These are phyloP conservation scores for Ogataea dorogensis DNA, from an alignment of 805 yeast genomes.

Conservation along the genomic window DNA sequence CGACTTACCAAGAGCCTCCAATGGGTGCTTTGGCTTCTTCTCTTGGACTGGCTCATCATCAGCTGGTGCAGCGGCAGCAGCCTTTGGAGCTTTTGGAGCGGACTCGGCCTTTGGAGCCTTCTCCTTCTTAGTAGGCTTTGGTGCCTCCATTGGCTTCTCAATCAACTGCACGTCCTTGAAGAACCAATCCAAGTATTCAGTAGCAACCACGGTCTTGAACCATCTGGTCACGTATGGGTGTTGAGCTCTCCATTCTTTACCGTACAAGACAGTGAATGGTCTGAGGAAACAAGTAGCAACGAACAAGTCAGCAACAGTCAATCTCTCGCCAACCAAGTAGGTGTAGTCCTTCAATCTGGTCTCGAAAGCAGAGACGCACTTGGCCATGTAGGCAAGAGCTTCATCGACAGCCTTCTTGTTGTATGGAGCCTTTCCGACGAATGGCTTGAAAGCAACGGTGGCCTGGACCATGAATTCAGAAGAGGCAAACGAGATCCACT, in stretches of 20 bases:
- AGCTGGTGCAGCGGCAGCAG: constrained; percentile 29
- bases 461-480: constrained; percentile 54
- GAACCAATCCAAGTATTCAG: constrained; percentile 46
- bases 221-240: constrained; percentile 55
- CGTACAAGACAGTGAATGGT: constrained; percentile 47
- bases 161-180: constrained; percentile 54
- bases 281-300: constrained; percentile 44
- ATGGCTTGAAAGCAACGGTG: constrained; percentile 54
- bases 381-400: constrained; percentile 36
- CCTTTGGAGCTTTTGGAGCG: constrained; percentile 32
- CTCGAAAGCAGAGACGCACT: constrained; percentile 48
- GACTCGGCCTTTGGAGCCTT: constrained; percentile 44
- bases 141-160: constrained; percentile 64
- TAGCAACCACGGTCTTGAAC: constrained; percentile 46
- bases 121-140: constrained; percentile 74
- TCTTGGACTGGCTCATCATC: constrained; percentile 46
- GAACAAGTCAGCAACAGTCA: constrained; percentile 45
- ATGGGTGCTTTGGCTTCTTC: constrained; percentile 89
- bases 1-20: constrained; percentile 75
- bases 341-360: constrained; percentile 47
- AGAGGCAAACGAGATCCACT: constrained; percentile 78
- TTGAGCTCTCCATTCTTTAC: constrained; percentile 48
- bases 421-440: constrained; percentile 67
- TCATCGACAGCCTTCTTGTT: constrained; percentile 59
- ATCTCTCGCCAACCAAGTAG: constrained; percentile 47